Evolutionary conservation across 805 yeast species (phyloP).

Genomic region (Kodamaea jinghongensis): DNA sequence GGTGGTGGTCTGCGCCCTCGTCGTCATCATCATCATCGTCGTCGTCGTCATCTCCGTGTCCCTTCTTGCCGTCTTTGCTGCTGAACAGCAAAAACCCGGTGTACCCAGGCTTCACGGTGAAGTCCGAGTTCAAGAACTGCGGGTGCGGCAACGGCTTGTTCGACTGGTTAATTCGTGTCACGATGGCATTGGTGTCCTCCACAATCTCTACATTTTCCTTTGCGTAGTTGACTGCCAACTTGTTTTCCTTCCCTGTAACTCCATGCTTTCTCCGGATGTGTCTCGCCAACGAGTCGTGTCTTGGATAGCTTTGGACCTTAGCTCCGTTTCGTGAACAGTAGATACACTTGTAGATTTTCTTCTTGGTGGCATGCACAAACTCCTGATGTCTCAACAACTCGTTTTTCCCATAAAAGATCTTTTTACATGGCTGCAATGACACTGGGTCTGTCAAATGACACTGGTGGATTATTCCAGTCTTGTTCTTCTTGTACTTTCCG

Average conservation of each 20-base stretch:
- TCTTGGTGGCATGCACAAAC: conserved; percentile 45
- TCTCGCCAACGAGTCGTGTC: conserved; percentile 44
- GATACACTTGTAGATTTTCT: conserved; percentile 39
- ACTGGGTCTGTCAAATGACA: conserved; percentile 38
- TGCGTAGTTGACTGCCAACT: conserved; percentile 43
- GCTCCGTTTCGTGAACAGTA: conserved; percentile 36
- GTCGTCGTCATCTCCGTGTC: conserved; percentile 9
- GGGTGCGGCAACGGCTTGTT: conserved; percentile 30
- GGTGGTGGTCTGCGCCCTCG: neutral
- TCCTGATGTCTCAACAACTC: conserved; percentile 45
- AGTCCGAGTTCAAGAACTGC: conserved; percentile 28
- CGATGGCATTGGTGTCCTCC: conserved; percentile 25
- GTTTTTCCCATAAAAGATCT: conserved; percentile 43
- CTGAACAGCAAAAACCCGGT: conserved; percentile 32
- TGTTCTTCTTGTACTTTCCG: conserved; percentile 14
- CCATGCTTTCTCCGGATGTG: conserved; percentile 45
- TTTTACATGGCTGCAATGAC: conserved; percentile 31
- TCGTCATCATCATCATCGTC: neutral
- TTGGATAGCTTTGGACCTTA: conserved; percentile 40
- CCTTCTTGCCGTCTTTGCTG: conserved; percentile 9
- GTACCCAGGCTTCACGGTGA: conserved; percentile 26
- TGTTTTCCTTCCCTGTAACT: conserved; percentile 43
- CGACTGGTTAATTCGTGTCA: conserved; percentile 11
- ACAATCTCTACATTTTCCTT: conserved; percentile 40
- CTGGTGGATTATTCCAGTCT: conserved; percentile 37